phyloP scores from a whole-genome alignment of 1,284 basidiomycete species.

The Malassezia dermatis region DNA sequence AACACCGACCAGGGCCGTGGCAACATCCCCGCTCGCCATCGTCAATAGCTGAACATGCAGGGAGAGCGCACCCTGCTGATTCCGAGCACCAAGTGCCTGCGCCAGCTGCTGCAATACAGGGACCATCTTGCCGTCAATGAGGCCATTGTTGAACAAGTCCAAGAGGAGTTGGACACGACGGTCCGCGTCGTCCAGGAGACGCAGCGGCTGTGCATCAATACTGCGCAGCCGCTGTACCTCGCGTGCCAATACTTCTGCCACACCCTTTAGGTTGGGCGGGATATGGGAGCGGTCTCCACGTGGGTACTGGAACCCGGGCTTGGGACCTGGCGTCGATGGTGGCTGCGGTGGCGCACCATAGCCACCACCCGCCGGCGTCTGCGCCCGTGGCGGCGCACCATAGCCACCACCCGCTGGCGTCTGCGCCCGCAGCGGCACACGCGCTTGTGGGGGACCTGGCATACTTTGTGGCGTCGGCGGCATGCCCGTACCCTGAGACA shows the following conservation, averaged over 20 bases:
- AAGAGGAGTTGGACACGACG: constrained; percentile 75
- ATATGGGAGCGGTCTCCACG: constrained; percentile 84
- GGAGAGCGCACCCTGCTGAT: constrained; percentile 37
- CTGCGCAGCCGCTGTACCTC: constrained; percentile 28
- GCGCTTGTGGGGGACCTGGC: not conserved
- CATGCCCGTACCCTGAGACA: constrained; percentile 5
- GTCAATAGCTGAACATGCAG: constrained; percentile 41
- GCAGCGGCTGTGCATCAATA: constrained; percentile 59
- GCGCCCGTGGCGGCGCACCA: constrained; percentile 28
- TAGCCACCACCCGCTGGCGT: constrained; percentile 46
- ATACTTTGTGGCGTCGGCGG: not conserved
- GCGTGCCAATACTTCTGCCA: constrained; percentile 52
- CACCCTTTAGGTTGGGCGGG: constrained; percentile 59
- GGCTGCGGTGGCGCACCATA: constrained; percentile 35
- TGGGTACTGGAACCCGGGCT: constrained; percentile 62
- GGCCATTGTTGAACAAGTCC: constrained; percentile 82
- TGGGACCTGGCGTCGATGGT: constrained; percentile 24
- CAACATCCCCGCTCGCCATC: constrained; percentile 35
- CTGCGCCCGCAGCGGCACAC: constrained; percentile 6
- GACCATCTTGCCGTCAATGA: constrained; percentile 51
- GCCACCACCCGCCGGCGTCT: constrained; percentile 43
- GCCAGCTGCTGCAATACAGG: constrained; percentile 42
- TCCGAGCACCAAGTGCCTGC: constrained; percentile 35
- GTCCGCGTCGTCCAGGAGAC: constrained; percentile 77
- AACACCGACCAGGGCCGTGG: constrained; percentile 37